Percentiles rank a stretch among this genome's conserved stretches.
These are phyloP conservation scores for Sarcocystis neurona DNA, from an alignment of 169 alveolate genomes.

Conservation along the genomic window DNA sequence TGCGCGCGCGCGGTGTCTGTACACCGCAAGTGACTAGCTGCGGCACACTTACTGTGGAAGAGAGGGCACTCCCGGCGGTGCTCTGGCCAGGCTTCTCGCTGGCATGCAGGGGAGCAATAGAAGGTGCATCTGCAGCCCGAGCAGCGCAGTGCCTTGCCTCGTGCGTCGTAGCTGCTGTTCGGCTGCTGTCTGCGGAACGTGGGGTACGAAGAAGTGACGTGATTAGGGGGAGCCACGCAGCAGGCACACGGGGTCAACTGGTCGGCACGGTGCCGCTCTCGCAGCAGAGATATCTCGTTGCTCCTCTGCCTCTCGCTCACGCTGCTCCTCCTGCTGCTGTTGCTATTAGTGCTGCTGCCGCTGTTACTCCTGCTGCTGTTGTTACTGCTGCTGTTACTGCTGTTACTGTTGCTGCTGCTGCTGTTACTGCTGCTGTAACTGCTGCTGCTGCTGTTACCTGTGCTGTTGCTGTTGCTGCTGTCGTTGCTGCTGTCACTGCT, in stretches of 20 bases:
- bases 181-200: background rate
- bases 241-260: conserved; percentile 10
- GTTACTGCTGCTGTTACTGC: background rate
- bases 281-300: no score
- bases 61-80: background rate
- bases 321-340: conserved; percentile 8
- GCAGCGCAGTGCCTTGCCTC: conserved; percentile 10
- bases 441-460: background rate
- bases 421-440: conserved; percentile 3
- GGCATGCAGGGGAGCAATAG: conserved; percentile 6
- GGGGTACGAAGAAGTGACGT: background rate
- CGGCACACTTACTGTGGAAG: background rate
- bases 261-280: background rate
- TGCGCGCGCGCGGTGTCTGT: no score
- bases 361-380: background rate
- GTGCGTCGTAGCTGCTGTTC: background rate
- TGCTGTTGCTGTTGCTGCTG: background rate
- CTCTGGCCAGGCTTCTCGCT: conserved; percentile 13
- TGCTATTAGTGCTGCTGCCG: background rate
- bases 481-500: conserved; percentile 6
- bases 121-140: conserved; percentile 1
- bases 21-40: no score
- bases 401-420: conserved; percentile 40
- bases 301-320: no score
- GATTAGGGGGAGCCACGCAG: background rate